These are phyloP conservation scores for Suillus discolor DNA, from an alignment of 768 basidiomycete genomes.

Conservation along the genomic window DNA sequence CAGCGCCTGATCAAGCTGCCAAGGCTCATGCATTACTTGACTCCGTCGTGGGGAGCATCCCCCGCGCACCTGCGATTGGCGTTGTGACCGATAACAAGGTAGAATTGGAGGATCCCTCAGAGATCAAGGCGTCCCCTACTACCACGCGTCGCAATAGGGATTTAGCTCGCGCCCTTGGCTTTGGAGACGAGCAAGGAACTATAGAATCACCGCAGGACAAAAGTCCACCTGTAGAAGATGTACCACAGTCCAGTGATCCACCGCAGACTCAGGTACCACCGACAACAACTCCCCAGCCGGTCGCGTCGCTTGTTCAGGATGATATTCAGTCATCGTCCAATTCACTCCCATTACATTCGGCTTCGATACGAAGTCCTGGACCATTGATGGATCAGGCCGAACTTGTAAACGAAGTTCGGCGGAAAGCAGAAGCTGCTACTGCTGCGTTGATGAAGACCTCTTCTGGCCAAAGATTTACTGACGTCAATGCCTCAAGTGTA, in stretches of 20 bases:
- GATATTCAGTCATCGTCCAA: slow-evolving; percentile 8
- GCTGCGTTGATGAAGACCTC: slow-evolving; percentile 55
- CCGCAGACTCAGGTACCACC: slow-evolving; percentile 27
- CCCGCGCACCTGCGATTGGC: slow-evolving; percentile 33
- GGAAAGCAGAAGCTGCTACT: slow-evolving; percentile 68
- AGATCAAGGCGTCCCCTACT: slow-evolving; percentile 40
- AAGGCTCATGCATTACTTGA: slow-evolving; percentile 71
- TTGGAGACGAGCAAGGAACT: slow-evolving; percentile 49
- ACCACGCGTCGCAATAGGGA: slow-evolving; percentile 69
- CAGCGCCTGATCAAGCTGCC: slow-evolving; percentile 49
- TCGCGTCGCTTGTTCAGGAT: slow-evolving; percentile 25
- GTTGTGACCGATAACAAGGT: slow-evolving; percentile 27
- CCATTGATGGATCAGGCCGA: slow-evolving; percentile 52
- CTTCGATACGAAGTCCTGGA: slow-evolving; percentile 41
- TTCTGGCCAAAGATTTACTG: slow-evolving; percentile 44
- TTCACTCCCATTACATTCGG: slow-evolving; percentile 30
- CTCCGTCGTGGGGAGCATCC: slow-evolving; percentile 60
- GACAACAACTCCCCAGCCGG: slow-evolving; percentile 35
- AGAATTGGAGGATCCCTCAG: slow-evolving; percentile 30
- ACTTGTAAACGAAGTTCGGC: slow-evolving; percentile 66
- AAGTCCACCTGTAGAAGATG: slow-evolving; percentile 15
- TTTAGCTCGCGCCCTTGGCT: slow-evolving; percentile 71
- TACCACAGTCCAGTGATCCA: slow-evolving; percentile 16
- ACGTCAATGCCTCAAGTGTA: slow-evolving; percentile 42
- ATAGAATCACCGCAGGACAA: slow-evolving; percentile 16